Evolutionary conservation across 306 rosid species (phyloP), one percentile per base, ranked within the genome.

Genomic region (Quercus parvula): DNA sequence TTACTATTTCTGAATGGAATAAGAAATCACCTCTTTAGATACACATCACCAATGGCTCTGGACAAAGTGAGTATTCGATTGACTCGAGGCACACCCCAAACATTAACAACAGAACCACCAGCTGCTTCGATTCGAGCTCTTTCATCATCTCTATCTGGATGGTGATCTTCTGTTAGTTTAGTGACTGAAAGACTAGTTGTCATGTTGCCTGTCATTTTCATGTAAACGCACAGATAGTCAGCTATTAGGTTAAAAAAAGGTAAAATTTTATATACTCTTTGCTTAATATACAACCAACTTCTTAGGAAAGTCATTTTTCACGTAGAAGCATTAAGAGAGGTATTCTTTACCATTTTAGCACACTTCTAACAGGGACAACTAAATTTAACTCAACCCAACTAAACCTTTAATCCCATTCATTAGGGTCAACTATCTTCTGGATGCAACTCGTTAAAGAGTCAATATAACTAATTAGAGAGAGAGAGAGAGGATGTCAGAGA

Each of bases 101-200:
- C 49, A 46, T 4, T 11, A 46, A 52, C 6, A 27, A 73, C 13
- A 6, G 22, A 73, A 27, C 76, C 76, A 28, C 76, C 76, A 28
- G 76, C 31, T 73, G 76, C 76, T 31, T 73, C 52, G 4, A 73
- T 56, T 73, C 77, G 44, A 72, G 63, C 62, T 52, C 44, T 54
- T 51, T 51, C 76, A 51, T 72, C 76, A 54, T 52, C 62, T 72
- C 76, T 72, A 19, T 72, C 76, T 25, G 58, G 75, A 49, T 71
- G 75, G 22, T 71, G 75, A 54, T 52, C 63, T 28, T 54, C 38
- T 12, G 62, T 73, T 5, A 73, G 38, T 28, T 5, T 19, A 2
- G 62, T 51, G 30, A 62, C 46, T 72, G 46, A 28, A 54, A 54
- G 35, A 52, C 14, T 56, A 5, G 15, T 35, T 54, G 76, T 56